Conservation (phyloP, 2,329 filamentous ascomycete genomes). For the Colletotrichum echinochloae region DNA sequence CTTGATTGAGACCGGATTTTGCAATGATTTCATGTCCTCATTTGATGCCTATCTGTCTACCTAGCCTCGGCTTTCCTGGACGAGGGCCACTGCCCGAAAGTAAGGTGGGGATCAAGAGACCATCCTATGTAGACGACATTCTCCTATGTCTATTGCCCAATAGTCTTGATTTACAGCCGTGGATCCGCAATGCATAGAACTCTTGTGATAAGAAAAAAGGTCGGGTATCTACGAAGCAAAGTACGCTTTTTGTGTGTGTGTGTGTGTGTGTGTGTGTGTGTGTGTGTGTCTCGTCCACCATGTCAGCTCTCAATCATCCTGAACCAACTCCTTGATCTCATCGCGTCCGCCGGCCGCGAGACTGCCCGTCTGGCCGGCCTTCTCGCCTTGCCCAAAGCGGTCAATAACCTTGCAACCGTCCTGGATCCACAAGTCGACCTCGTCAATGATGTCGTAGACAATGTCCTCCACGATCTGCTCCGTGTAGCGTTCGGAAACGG, state of each 20-base stretch:
- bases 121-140: background rate
- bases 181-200: constrained; percentile 23
- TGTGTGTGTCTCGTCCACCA: background rate
- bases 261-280: background rate
- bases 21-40: constrained; percentile 6
- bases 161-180: constrained; percentile 26
- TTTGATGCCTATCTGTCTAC: background rate
- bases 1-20: background rate
- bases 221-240: constrained; percentile 37
- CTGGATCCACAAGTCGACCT: constrained; percentile 89
- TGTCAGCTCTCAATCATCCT: constrained; percentile 63
- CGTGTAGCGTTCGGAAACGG: constrained; percentile 82
- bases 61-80: background rate
- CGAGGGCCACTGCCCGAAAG: background rate
- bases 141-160: background rate
- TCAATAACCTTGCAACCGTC: constrained; percentile 68
- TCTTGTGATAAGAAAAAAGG: background rate
- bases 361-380: constrained; percentile 57
- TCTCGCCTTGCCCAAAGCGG: constrained; percentile 52
- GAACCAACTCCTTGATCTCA: constrained; percentile 74
- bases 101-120: background rate
- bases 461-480: constrained; percentile 97
- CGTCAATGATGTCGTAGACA: constrained; percentile 92
- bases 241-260: background rate
- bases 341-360: constrained; percentile 57